Percentiles rank a stretch among this genome's conserved stretches.
These are phyloP conservation scores for bread wheat (Triticum aestivum) DNA, from an alignment of 176 grass and related monocot species.

Conservation along the genomic window DNA sequence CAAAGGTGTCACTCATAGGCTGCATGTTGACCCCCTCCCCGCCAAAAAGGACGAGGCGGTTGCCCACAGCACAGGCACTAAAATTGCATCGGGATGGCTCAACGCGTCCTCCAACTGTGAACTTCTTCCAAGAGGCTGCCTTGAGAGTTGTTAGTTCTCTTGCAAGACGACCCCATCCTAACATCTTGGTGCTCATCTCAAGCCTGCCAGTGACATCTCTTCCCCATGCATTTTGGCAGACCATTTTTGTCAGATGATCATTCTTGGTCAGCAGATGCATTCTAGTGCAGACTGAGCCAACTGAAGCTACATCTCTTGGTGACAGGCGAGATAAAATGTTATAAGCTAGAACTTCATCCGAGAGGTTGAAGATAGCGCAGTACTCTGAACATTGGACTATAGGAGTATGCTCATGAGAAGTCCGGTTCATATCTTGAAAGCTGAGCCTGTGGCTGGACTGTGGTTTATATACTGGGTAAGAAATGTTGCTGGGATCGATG, in stretches of 20 bases:
- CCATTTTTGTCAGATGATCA: conserved; percentile 85
- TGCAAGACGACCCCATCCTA: conserved; percentile 91
- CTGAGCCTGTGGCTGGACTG: conserved; percentile 35
- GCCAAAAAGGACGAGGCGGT: conserved; percentile 88
- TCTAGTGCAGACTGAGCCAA: conserved; percentile 84
- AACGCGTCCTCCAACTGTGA: conserved; percentile 79
- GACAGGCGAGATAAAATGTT: conserved; percentile 81
- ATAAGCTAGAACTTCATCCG: conserved; percentile 94
- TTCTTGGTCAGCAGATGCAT: conserved; percentile 85
- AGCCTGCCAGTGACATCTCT: conserved; percentile 76
- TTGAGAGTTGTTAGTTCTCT: conserved; percentile 97
- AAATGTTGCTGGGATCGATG: conserved; percentile 56
- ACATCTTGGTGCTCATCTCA: conserved; percentile 78
- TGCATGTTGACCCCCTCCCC: conserved; percentile 96
- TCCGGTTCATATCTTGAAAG: conserved; percentile 33
- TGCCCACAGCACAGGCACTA: conserved; percentile 88
- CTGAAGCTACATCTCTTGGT: conserved; percentile 83
- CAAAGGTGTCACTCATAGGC: conserved; percentile 97
- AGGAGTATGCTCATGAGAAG: conserved; percentile 24
- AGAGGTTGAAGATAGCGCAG: conserved; percentile 77
- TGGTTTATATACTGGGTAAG: conserved; percentile 81
- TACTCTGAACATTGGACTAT: conserved; percentile 41
- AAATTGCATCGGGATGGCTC: conserved; percentile 99
- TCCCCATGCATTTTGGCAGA: conserved; percentile 97
- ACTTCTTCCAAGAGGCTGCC: conserved; percentile 92